These are phyloP conservation scores for Amphibolis antarctica DNA, from an alignment of 106 monocot species.

Conservation along the genomic window DNA sequence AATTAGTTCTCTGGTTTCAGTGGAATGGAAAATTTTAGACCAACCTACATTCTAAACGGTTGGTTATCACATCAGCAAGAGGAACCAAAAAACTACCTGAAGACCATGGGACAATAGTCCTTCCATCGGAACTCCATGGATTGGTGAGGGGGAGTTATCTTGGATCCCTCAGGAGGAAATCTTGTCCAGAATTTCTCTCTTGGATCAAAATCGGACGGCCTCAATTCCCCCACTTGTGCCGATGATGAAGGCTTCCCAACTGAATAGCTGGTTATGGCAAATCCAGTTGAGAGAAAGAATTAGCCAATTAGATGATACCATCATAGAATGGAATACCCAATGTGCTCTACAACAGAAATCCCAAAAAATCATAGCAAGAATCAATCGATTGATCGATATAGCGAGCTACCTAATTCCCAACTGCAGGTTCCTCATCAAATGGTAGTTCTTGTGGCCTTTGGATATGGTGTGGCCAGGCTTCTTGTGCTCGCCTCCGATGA, in stretches of 20 bases:
- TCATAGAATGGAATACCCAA: background rate
- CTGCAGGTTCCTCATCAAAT: slow-evolving; percentile 50
- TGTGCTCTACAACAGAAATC: background rate
- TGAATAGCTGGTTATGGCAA: slow-evolving; percentile 29
- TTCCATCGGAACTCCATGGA: slow-evolving; percentile 77
- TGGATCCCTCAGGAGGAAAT: slow-evolving; percentile 79
- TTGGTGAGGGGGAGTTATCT: slow-evolving; percentile 70
- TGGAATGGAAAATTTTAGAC: no score
- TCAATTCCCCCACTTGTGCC: slow-evolving; percentile 43
- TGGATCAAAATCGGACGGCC: slow-evolving; percentile 52
- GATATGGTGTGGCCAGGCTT: slow-evolving; percentile 47
- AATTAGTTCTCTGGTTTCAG: no score
- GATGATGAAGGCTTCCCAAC: slow-evolving; percentile 42
- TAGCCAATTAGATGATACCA: background rate
- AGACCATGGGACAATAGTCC: slow-evolving; percentile 82
- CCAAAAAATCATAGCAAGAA: background rate
- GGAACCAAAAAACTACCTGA: slow-evolving; percentile 31
- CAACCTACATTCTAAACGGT: no score
- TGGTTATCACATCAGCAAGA: background rate
- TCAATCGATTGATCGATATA: no score
- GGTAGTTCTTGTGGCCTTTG: slow-evolving; percentile 66
- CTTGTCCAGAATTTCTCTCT: slow-evolving; percentile 83
- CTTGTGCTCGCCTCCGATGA: slow-evolving; percentile 20
- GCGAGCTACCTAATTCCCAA: slow-evolving; percentile 44
- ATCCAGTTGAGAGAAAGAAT: background rate